Conservation (phyloP, 106 monocot species). For the Dioscorea dumetorum region DNA sequence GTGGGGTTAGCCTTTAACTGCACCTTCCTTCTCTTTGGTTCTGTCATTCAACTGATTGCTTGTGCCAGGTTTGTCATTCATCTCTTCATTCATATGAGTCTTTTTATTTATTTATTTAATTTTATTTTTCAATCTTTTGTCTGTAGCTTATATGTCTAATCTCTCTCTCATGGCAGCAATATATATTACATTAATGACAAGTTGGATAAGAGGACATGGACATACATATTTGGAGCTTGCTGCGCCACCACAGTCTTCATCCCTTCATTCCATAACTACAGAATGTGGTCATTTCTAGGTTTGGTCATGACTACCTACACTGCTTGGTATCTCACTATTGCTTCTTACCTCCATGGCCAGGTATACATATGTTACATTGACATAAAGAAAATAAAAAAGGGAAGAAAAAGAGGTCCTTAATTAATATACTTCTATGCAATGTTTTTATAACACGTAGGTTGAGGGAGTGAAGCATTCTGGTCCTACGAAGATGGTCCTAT, state of each 20-base stretch:
- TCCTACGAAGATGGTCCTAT: conserved; percentile 59
- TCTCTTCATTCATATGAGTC: too few relatives aligned
- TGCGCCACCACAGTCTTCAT: conserved; percentile 87
- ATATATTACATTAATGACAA: conserved; percentile 87
- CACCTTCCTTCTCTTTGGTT: conserved; percentile 78
- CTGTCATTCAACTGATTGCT: conserved; percentile 77
- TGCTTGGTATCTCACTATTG: conserved; percentile 69
- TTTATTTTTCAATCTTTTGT: too few relatives aligned
- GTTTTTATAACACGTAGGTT: conserved; percentile 16
- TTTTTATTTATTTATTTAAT: too few relatives aligned
- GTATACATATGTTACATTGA: conserved; percentile 6
- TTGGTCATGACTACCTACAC: conserved; percentile 80
- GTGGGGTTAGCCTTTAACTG: conserved; percentile 71
- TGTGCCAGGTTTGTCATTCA: conserved; percentile 45
- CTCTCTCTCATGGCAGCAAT: conserved; percentile 30
- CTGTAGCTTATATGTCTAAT: background rate
- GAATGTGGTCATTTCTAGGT: conserved; percentile 71
- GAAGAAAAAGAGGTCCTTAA: conserved; percentile 4
- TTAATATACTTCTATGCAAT: background rate
- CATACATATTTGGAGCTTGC: conserved; percentile 78
- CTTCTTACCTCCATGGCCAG: conserved; percentile 67
- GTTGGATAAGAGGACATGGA: conserved; percentile 79
- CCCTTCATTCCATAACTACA: conserved; percentile 85
- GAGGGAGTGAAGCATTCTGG: conserved; percentile 79
- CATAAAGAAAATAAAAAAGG: too few relatives aligned